phyloP scores from a whole-genome alignment of 179 eudicot species.

The Camellia oleifera region DNA sequence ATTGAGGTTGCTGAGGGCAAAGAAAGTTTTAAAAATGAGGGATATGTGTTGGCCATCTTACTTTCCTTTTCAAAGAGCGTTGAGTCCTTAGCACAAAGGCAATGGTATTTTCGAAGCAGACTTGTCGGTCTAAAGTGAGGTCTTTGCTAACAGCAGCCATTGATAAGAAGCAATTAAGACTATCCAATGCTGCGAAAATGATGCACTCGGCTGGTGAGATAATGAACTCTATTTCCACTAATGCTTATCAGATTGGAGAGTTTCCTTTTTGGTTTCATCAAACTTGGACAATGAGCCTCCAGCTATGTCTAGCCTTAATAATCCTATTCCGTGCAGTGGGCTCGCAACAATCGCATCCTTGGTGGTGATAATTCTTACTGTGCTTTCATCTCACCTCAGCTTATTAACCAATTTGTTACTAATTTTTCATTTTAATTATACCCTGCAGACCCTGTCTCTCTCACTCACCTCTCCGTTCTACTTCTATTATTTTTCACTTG shows the following conservation, averaged over 20 bases:
- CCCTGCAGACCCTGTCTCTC: too few species aligned
- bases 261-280: constrained; percentile 54
- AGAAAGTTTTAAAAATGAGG: constrained; percentile 31
- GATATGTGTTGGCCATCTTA: constrained; percentile 25
- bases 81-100: constrained; percentile 46
- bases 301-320: constrained; percentile 31
- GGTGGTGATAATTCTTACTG: constrained; percentile 28
- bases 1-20: constrained; percentile 42
- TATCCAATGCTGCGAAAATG: constrained; percentile 41
- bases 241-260: constrained; percentile 44
- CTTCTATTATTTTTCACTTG: too few species aligned
- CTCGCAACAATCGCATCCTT: constrained; percentile 39
- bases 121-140: constrained; percentile 41
- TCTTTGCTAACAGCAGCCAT: constrained; percentile 45
- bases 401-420: too few species aligned
- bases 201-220: constrained; percentile 45
- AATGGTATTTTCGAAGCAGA: constrained; percentile 43
- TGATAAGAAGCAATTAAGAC: constrained; percentile 37
- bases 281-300: constrained; percentile 44
- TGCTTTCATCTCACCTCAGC: constrained; percentile 10
- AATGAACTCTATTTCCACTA: constrained; percentile 38
- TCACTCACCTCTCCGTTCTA: too few species aligned
- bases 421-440: too few species aligned
- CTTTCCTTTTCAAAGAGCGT: constrained; percentile 34
- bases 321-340: constrained; percentile 38